Evolutionary conservation across 2,329 filamentous ascomycete species (phyloP).

Genomic region (Colletotrichum abscissum): DNA sequence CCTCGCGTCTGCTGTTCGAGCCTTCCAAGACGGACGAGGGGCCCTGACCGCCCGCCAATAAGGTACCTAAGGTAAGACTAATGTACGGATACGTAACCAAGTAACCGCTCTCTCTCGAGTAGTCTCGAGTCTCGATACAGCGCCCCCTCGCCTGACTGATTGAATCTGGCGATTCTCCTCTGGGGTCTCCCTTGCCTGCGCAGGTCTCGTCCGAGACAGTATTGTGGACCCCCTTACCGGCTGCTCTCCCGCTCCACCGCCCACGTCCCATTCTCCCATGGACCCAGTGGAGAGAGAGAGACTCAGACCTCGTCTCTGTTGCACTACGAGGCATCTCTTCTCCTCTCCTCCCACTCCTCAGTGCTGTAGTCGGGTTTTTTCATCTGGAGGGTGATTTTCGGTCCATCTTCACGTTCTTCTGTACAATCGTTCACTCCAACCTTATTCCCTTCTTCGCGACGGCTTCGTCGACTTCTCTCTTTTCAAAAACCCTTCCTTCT

Average conservation of each 20-base stretch:
- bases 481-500: constrained; percentile 9
- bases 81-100: not conserved
- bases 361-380: constrained; percentile 3
- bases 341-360: not conserved
- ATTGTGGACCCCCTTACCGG: constrained; percentile 21
- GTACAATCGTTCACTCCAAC: constrained; percentile 27
- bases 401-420: constrained; percentile 31
- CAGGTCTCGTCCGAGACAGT: constrained; percentile 35
- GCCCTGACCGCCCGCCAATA: constrained; percentile 19
- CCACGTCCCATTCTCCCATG: not conserved
- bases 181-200: constrained; percentile 28
- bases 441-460: constrained; percentile 24
- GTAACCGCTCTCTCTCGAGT: not conserved
- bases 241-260: constrained; percentile 25
- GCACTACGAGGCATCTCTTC: not conserved
- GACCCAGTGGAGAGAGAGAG: no score
- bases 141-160: constrained; percentile 12
- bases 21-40: constrained; percentile 5
- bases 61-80: not conserved
- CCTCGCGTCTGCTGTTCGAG: constrained; percentile 30
- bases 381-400: constrained; percentile 15
- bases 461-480: constrained; percentile 31
- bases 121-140: constrained; percentile 18
- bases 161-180: constrained; percentile 28
- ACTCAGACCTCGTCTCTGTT: constrained; percentile 15